A percentile compares a stretch with the other conserved stretches of the same genome.
Conservation (phyloP, 306 rosid species). For the Oxytropis ochrocephala region DNA sequence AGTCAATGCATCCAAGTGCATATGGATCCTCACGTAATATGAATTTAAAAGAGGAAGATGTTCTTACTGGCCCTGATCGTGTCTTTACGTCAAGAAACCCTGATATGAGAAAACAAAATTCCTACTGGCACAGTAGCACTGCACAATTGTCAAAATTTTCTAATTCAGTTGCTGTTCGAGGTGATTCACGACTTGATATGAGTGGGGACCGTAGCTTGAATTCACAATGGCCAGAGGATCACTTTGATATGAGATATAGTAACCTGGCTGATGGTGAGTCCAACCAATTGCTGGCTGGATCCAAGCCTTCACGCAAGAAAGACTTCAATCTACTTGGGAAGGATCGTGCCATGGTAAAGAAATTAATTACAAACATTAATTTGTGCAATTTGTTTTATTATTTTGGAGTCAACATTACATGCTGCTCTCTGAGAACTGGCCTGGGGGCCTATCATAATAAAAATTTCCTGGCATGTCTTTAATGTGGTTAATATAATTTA, state of each 20-base stretch:
- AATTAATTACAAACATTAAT: slow-evolving; percentile 10
- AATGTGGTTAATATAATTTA: not conserved
- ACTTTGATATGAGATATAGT: slow-evolving; percentile 29
- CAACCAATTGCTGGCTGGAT: slow-evolving; percentile 40
- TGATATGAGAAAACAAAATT: slow-evolving; percentile 42
- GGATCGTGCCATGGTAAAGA: slow-evolving; percentile 49
- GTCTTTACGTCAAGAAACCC: slow-evolving; percentile 25
- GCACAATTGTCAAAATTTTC: slow-evolving; percentile 54
- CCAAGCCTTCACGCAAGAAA: slow-evolving; percentile 39
- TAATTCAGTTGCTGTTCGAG: slow-evolving; percentile 49
- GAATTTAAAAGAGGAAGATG: slow-evolving; percentile 32
- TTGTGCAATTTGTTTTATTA: not conserved
- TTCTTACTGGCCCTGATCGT: slow-evolving; percentile 11
- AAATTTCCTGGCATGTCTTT: not conserved
- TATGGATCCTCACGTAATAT: slow-evolving; percentile 44
- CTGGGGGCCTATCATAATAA: not conserved
- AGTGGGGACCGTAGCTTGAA: slow-evolving; percentile 34
- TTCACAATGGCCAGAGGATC: slow-evolving; percentile 54
- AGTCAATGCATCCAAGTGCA: slow-evolving; percentile 38
- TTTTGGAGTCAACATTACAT: not conserved
- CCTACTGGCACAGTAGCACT: slow-evolving; percentile 29
- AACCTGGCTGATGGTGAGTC: slow-evolving; percentile 44
- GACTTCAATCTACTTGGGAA: slow-evolving; percentile 35
- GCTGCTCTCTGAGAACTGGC: not conserved
- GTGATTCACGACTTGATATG: slow-evolving; percentile 41